Percentiles rank a stretch among this genome's conserved stretches.
Evolutionary conservation across 225 moss, liverwort and hornwort genomes (phyloP).

Genomic region (Anthoceros angustus): DNA sequence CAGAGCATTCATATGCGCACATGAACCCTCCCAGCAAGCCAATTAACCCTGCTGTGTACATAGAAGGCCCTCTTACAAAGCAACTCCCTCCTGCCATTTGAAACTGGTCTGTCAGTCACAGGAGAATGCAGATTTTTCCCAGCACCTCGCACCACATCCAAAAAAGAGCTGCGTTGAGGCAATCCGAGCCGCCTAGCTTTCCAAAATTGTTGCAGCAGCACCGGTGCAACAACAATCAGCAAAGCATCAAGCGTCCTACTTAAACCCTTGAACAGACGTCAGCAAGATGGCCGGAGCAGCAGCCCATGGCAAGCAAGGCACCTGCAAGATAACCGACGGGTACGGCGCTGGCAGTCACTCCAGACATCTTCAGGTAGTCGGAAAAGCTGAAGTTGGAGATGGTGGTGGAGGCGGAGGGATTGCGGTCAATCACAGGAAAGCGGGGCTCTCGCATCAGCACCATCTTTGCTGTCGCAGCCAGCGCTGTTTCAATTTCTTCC

Average conservation of each 20-base stretch:
- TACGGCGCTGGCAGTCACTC: slow-evolving; percentile 62
- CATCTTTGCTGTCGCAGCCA: too few species aligned
- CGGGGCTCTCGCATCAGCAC: slow-evolving; percentile 33
- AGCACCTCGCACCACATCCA: not conserved
- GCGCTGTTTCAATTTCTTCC: too few species aligned
- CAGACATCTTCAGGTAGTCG: slow-evolving; percentile 76
- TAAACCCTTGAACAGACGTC: not conserved
- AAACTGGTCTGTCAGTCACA: not conserved
- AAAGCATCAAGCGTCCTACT: not conserved
- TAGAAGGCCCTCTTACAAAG: slow-evolving; percentile 77
- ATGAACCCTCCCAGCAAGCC: slow-evolving; percentile 96
- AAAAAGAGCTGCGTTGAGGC: too few species aligned
- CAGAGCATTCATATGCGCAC: slow-evolving; percentile 92
- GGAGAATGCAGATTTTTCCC: not conserved
- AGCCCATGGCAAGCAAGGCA: not conserved
- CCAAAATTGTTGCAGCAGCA: too few species aligned
- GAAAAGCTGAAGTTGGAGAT: slow-evolving; percentile 62
- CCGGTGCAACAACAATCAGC: too few species aligned
- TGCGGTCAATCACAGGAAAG: slow-evolving; percentile 78
- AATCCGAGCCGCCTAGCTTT: too few species aligned
- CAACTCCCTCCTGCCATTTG: slow-evolving; percentile 57
- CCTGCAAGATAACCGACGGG: slow-evolving; percentile 90
- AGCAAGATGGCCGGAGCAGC: not conserved
- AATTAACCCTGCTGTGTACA: slow-evolving; percentile 93
- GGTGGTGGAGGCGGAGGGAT: slow-evolving; percentile 62